phyloP scores from a whole-genome alignment of 495 filamentous ascomycete species.

The Aspergillus olivimuriae region DNA sequence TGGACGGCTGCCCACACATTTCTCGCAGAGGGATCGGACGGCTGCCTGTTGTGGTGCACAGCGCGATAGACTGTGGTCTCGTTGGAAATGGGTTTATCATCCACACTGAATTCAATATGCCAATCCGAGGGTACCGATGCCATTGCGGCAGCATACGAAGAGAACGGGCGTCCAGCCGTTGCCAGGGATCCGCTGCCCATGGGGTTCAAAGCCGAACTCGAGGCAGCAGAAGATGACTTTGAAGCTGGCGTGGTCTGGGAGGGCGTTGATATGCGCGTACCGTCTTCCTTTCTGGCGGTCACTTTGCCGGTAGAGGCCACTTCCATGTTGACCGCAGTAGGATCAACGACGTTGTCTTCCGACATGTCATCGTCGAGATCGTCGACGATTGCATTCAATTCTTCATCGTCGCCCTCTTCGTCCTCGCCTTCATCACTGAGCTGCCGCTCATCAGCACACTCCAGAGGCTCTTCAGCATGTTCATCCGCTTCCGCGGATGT shows the following conservation, averaged over 20 bases:
- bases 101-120: constrained; percentile 95
- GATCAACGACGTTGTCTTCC: constrained; percentile 64
- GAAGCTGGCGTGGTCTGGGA: constrained; percentile 52
- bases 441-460: constrained; percentile 92
- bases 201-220: constrained; percentile 27
- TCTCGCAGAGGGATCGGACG: constrained; percentile 55
- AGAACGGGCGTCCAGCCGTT: constrained; percentile 41
- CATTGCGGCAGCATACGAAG: constrained; percentile 79
- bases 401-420: constrained; percentile 60
- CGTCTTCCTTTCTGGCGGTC: constrained; percentile 94
- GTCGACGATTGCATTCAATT: constrained; percentile 80
- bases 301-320: constrained; percentile 86
- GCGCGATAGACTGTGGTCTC: constrained; percentile 97
- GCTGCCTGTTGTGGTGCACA: constrained; percentile 65
- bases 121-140: constrained; percentile 75
- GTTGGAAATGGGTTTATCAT: constrained; percentile 73
- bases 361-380: constrained; percentile 88
- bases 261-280: constrained; percentile 82
- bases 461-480: constrained; percentile 57
- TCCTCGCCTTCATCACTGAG: constrained; percentile 65
- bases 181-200: constrained; percentile 33
- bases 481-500: constrained; percentile 50
- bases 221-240: constrained; percentile 40
- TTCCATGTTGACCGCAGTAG: constrained; percentile 87
- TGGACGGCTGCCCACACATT: constrained; percentile 88